phyloP scores from a whole-genome alignment of 164 flowering plant genomes.

The Chimonanthus salicifolius region DNA sequence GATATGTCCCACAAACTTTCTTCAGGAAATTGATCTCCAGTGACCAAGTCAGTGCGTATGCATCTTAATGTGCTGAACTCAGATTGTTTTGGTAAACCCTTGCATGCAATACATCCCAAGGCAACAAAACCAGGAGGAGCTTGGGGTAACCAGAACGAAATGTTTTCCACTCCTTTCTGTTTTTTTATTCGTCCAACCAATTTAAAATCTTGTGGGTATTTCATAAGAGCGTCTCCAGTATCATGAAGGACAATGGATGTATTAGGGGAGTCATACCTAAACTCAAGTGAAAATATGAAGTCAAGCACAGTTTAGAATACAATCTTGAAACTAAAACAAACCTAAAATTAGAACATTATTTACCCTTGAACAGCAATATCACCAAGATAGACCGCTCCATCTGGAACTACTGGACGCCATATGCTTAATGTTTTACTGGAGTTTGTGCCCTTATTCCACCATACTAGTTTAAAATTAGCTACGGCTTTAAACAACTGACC shows the following conservation, averaged over 20 bases:
- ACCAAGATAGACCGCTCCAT: constrained; percentile 78
- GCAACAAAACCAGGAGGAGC: constrained; percentile 94
- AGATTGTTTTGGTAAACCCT: constrained; percentile 57
- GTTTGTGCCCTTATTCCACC: constrained; percentile 86
- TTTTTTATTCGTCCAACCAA: constrained; percentile 81
- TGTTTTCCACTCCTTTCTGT: constrained; percentile 58
- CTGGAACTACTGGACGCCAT: constrained; percentile 89
- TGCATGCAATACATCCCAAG: constrained; percentile 87
- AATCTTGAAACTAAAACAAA: constrained; percentile 1
- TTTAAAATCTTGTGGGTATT: constrained; percentile 63
- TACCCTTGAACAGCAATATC: constrained; percentile 92
- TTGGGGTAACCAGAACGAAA: constrained; percentile 90
- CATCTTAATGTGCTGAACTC: constrained; percentile 69
- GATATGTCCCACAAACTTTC: constrained; percentile 92
- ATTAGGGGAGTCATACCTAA: constrained; percentile 90
- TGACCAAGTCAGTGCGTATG: constrained; percentile 85
- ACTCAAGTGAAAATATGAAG: constrained; percentile 6
- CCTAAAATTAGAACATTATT: constrained; percentile 7
- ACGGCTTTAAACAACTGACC: constrained; percentile 57
- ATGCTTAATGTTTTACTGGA: constrained; percentile 79
- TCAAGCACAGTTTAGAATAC: constrained; percentile 8
- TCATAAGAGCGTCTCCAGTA: constrained; percentile 54
- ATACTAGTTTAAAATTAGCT: constrained; percentile 73
- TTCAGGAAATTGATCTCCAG: constrained; percentile 71
- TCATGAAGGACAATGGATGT: constrained; percentile 68